Evolutionary conservation across 164 flowering plant species (phyloP), one percentile per base, ranked within the genome.

Genomic region (Warburgia ugandensis): DNA sequence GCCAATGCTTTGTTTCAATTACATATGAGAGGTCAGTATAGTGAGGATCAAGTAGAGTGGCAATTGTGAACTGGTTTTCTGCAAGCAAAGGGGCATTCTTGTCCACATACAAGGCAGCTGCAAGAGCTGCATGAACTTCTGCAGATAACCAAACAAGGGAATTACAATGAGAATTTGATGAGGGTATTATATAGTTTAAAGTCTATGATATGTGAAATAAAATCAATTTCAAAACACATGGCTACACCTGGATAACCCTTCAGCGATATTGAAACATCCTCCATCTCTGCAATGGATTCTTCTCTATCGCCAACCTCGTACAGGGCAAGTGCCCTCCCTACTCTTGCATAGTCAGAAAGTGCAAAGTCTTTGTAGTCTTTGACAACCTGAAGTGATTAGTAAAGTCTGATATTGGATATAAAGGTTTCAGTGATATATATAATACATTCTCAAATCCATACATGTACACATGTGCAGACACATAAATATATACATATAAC

Each of bases 51-150:
- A 81, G 80, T 33, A 81, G 65, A 33, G 84, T 77, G 6, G 84
- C 88, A 46, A 81, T 73, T 6, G 84, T 65, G 62, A 81, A 81
- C 63, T 81, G 88, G 64, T 73, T 78, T 65, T 81, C 88, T 4
- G 88, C 88, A 7, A 78, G 77, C 39, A 78, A 56, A 0, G 72
- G 70, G 26, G 82, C 82, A 53, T 81, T 73, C 51, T 77, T 81
- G 50, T 81, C 80, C 38, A 55, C 72, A 45, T 81, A 78, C 35
- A 78, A 70, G 13, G 77, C 84, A 52, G 88, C 88, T 26, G 88
- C 88, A 20, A 81, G 68, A 66, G 84, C 88, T 29, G 84, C 84
- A 70, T 78, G 88, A 26, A 81, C 77, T 65, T 78, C 84, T 76
- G 76, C 58, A n/a, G 31, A 52, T 43, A 44, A 1, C 20, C 54